Conservation (phyloP, 495 filamentous ascomycete species). For the Lichenothelia convexa region DNA sequence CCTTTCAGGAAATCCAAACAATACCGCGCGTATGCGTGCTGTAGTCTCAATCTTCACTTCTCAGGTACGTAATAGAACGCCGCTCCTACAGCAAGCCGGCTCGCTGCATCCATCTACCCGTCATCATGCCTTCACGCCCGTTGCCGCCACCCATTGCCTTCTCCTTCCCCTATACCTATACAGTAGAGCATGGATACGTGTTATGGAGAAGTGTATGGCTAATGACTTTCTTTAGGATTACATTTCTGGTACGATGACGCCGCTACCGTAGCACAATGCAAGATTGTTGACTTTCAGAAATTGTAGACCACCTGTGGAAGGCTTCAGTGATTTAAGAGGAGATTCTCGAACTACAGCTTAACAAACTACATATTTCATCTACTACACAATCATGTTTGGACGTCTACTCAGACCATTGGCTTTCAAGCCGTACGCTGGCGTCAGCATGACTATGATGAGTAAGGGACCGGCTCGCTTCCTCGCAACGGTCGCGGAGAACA, state of each 20-base stretch:
- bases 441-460: slow-evolving; percentile 33
- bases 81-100: slow-evolving; percentile 1
- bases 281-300: slow-evolving; percentile 12
- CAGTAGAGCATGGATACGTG: slow-evolving; percentile 12
- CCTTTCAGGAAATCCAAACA: too few relatives aligned
- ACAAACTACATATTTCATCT: slow-evolving; percentile 8
- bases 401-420: slow-evolving; percentile 41
- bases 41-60: slow-evolving; percentile 27
- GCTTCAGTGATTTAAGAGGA: slow-evolving; percentile 56
- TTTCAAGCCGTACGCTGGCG: slow-evolving; percentile 32
- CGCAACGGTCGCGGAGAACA: slow-evolving; percentile 52
- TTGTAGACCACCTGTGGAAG: slow-evolving; percentile 93
- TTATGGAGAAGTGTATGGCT: slow-evolving; percentile 10
- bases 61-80: slow-evolving; percentile 46
- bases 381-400: slow-evolving; percentile 44
- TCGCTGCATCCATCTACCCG: not conserved
- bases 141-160: not conserved
- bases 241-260: slow-evolving; percentile 56
- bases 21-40: slow-evolving; percentile 1
- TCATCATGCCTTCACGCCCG: not conserved
- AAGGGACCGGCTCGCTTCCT: slow-evolving; percentile 39
- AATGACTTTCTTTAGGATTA: slow-evolving; percentile 48
- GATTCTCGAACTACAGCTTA: slow-evolving; percentile 5
- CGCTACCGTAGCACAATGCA: slow-evolving; percentile 15
- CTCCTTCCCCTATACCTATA: slow-evolving; percentile 6